phyloP scores from a whole-genome alignment of 2,329 filamentous ascomycete species.

The Colletotrichum sp. region DNA sequence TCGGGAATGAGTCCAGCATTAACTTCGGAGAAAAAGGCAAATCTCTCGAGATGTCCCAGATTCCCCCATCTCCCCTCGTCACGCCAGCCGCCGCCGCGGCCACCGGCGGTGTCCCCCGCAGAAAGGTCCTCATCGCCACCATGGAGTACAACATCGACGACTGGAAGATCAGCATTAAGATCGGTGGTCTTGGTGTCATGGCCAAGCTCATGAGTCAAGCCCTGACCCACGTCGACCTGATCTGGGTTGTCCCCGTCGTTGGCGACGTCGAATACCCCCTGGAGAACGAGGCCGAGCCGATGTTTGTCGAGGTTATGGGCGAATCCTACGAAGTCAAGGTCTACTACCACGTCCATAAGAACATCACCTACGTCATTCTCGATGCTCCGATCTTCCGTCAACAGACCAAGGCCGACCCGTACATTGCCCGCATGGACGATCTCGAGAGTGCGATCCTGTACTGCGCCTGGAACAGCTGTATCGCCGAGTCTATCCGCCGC shows the following conservation, averaged over 20 bases:
- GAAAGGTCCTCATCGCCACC: constrained; percentile 70
- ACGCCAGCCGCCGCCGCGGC: constrained; percentile 18
- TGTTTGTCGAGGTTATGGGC: constrained; percentile 66
- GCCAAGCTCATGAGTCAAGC: constrained; percentile 72
- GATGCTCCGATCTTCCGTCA: constrained; percentile 71
- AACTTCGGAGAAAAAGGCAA: constrained; percentile 34
- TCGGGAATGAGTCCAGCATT: constrained; percentile 32
- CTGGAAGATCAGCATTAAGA: constrained; percentile 74
- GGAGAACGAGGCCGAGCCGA: constrained; percentile 63
- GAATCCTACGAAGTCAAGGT: constrained; percentile 66
- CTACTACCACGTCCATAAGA: constrained; percentile 66
- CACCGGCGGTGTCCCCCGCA: constrained; percentile 31
- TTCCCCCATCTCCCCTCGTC: constrained; percentile 9
- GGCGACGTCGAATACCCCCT: constrained; percentile 68
- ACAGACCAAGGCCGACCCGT: constrained; percentile 67
- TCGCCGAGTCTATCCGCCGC: constrained; percentile 65
- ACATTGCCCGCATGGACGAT: constrained; percentile 73
- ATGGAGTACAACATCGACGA: constrained; percentile 78
- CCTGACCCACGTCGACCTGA: constrained; percentile 66
- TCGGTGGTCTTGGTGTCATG: constrained; percentile 74
- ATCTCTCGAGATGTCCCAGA: constrained; percentile 23
- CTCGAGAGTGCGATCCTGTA: constrained; percentile 72
- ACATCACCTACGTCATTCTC: constrained; percentile 72
- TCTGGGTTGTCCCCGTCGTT: constrained; percentile 69
- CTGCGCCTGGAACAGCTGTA: constrained; percentile 74